Evolutionary conservation across 257 asterid species (phyloP).

Genomic region (Solanum paucissectum): DNA sequence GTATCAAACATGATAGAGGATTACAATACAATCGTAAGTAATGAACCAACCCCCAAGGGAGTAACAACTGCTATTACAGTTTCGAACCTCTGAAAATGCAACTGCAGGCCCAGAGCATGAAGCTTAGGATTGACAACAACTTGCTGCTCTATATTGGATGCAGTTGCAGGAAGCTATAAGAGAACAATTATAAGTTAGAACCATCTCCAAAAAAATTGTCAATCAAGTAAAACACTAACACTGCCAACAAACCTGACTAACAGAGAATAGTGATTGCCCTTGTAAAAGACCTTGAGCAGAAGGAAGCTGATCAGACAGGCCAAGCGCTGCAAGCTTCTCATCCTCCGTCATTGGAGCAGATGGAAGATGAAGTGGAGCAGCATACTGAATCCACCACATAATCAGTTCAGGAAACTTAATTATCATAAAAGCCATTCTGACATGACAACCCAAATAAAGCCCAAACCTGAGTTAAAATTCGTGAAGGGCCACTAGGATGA

Average conservation of each 20-base stretch:
- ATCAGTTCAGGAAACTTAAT: not conserved
- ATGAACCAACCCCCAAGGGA: not conserved
- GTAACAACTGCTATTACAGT: slow-evolving; percentile 4
- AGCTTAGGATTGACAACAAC: slow-evolving; percentile 76
- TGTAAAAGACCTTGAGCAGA: slow-evolving; percentile 56
- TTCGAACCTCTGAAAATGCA: slow-evolving; percentile 83
- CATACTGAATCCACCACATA: slow-evolving; percentile 42
- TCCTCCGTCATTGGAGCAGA: slow-evolving; percentile 66
- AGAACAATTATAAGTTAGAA: not conserved
- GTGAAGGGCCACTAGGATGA: slow-evolving; percentile 66
- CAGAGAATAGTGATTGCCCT: slow-evolving; percentile 60
- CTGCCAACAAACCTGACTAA: slow-evolving; percentile 49
- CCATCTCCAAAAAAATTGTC: not conserved
- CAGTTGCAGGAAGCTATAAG: slow-evolving; percentile 60
- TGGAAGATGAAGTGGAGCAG: slow-evolving; percentile 51
- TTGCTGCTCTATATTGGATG: slow-evolving; percentile 84
- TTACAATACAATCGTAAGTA: not conserved
- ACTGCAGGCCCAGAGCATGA: slow-evolving; percentile 51
- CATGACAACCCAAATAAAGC: not conserved
- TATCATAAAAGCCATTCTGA: not conserved
- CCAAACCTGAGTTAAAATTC: slow-evolving; percentile 59
- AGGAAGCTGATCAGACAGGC: slow-evolving; percentile 80
- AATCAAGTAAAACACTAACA: not conserved
- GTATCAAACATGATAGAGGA: not conserved
- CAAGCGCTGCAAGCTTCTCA: slow-evolving; percentile 65